phyloP scores from a whole-genome alignment of 495 filamentous ascomycete species.

The Lophium mytilinum region DNA sequence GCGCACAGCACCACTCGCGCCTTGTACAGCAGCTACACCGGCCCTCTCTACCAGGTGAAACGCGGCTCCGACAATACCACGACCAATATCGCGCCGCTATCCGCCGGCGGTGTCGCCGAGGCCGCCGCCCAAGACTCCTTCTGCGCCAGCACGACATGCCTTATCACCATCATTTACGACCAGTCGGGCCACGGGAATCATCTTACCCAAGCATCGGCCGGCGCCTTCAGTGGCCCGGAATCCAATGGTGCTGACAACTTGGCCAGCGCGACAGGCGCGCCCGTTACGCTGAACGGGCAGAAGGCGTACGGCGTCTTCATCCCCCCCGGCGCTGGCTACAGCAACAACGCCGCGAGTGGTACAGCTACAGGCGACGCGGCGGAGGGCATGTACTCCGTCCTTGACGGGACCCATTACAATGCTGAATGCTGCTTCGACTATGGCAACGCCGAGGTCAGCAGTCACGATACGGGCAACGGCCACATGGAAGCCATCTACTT shows the following conservation, averaged over 20 bases:
- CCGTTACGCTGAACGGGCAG: conserved; percentile 48
- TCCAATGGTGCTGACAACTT: conserved; percentile 46
- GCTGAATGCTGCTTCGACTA: conserved; percentile 54
- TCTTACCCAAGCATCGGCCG: conserved; percentile 49
- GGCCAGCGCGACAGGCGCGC: conserved; percentile 48
- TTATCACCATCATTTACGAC: conserved; percentile 53
- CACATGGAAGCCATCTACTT: conserved; percentile 59
- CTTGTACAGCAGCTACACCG: conserved; percentile 43
- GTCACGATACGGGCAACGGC: conserved; percentile 46
- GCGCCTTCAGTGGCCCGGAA: conserved; percentile 46
- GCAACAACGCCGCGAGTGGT: conserved; percentile 43
- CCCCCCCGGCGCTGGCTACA: conserved; percentile 48
- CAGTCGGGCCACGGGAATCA: conserved; percentile 51
- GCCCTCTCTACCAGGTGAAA: conserved; percentile 48
- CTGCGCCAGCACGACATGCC: conserved; percentile 48
- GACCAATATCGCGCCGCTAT: conserved; percentile 40
- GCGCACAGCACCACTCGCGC: conserved; percentile 55
- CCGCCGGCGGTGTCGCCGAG: conserved; percentile 50
- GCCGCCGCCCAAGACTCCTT: conserved; percentile 49
- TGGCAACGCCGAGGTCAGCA: conserved; percentile 51
- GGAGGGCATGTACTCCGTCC: conserved; percentile 52
- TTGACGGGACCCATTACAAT: conserved; percentile 55
- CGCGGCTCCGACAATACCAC: conserved; percentile 44
- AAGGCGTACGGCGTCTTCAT: conserved; percentile 54
- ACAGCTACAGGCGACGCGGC: conserved; percentile 45